Conservation (phyloP, 1,139 yeast genomes). For the Candida buenavistaensis region DNA sequence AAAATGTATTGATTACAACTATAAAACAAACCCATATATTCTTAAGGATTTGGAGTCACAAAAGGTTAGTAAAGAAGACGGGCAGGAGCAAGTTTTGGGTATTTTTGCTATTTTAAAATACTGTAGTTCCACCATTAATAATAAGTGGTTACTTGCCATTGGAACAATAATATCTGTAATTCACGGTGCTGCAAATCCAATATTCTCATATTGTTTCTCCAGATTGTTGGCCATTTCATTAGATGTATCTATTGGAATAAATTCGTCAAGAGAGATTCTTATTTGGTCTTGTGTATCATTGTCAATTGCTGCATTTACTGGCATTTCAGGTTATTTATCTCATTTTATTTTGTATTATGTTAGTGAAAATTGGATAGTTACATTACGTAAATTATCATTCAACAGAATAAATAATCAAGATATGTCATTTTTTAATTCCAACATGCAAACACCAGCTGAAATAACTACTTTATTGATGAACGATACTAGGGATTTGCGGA, state of each 20-base stretch:
- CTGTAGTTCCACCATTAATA: constrained; percentile 32
- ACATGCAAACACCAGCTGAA: constrained; percentile 48
- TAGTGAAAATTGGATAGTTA: constrained; percentile 69
- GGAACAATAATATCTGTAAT: constrained; percentile 57
- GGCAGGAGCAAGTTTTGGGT: constrained; percentile 23
- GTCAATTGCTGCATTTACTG: constrained; percentile 61
- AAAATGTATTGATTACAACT: constrained; percentile 20
- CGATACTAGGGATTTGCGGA: constrained; percentile 76
- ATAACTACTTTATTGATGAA: constrained; percentile 70
- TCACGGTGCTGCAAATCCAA: constrained; percentile 69
- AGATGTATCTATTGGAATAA: constrained; percentile 33
- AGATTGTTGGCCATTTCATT: constrained; percentile 61
- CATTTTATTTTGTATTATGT: constrained; percentile 51
- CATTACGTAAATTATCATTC: constrained; percentile 54
- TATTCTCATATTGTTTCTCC: constrained; percentile 78
- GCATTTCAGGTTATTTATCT: constrained; percentile 54
- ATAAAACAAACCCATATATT: constrained; percentile 25
- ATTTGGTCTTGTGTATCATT: constrained; percentile 72
- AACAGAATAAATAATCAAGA: constrained; percentile 52
- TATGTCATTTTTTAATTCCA: constrained; percentile 51
- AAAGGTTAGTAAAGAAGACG: constrained; percentile 8
- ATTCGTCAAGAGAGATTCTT: constrained; percentile 29
- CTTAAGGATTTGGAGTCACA: constrained; percentile 22
- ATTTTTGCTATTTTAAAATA: constrained; percentile 33
- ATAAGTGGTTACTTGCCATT: constrained; percentile 35